phyloP scores from a whole-genome alignment of 2,329 filamentous ascomycete species.

The Phaeophleospora eucalypticola region DNA sequence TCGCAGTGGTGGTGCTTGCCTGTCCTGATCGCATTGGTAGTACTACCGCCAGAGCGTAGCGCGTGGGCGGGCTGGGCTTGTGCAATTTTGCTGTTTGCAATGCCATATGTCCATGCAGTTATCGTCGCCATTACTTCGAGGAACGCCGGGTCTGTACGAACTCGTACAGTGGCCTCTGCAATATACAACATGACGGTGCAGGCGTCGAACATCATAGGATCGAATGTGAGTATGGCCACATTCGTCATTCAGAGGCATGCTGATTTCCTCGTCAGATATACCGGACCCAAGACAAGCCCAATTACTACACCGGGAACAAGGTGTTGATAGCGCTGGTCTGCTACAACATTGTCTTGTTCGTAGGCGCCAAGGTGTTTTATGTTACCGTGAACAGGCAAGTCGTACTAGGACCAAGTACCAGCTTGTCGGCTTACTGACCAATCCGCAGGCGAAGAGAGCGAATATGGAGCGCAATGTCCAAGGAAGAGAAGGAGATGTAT shows the following conservation, averaged over 20 bases:
- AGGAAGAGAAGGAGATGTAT: conserved; percentile 49
- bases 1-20: conserved; percentile 44
- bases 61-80: conserved; percentile 38
- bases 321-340: conserved; percentile 50
- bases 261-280: conserved; percentile 42
- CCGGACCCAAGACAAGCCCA: conserved; percentile 51
- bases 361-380: conserved; percentile 54
- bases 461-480: conserved; percentile 48
- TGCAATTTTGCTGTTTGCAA: conserved; percentile 37
- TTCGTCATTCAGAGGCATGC: conserved; percentile 27
- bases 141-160: conserved; percentile 60
- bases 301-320: conserved; percentile 53
- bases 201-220: conserved; percentile 35
- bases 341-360: conserved; percentile 48
- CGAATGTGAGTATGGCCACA: conserved; percentile 27
- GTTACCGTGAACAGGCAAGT: conserved; percentile 41
- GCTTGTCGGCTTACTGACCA: not conserved
- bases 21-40: conserved; percentile 35
- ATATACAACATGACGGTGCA: conserved; percentile 54
- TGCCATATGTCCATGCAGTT: conserved; percentile 52
- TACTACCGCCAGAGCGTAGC: conserved; percentile 34
- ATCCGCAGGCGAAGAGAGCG: conserved; percentile 28
- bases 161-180: conserved; percentile 56
- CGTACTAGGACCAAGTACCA: too few relatives aligned
- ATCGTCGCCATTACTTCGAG: conserved; percentile 58